These are phyloP conservation scores for Paramecium primaurelia DNA, from an alignment of 73 alveolate species.

Conservation along the genomic window DNA sequence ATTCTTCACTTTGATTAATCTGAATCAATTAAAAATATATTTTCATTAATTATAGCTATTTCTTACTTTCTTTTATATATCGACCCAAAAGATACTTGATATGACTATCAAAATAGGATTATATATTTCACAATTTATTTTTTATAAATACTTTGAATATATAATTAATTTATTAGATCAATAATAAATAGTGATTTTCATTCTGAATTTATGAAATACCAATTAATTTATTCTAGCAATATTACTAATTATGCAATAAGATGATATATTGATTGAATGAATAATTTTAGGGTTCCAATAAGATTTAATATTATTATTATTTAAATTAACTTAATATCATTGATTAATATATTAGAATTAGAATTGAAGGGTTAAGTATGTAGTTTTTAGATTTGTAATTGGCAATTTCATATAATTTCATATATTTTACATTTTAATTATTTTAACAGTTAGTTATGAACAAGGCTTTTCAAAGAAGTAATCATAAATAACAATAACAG, in stretches of 20 bases:
- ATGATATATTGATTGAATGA: neutral
- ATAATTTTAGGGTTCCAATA: too few species aligned
- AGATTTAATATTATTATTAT: too few species aligned
- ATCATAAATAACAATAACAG: neutral
- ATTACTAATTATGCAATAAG: neutral
- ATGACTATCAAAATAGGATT: neutral
- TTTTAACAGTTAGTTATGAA: constrained; percentile 12
- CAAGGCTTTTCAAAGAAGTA: neutral
- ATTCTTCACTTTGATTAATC: neutral
- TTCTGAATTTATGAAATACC: too few species aligned
- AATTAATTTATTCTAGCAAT: neutral
- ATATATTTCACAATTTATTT: neutral
- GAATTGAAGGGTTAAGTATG: too few species aligned
- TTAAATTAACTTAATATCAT: too few species aligned
- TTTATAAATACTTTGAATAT: neutral
- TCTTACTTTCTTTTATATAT: neutral
- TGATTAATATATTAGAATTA: too few species aligned
- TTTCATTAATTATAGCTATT: neutral
- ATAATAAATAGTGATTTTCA: too few species aligned
- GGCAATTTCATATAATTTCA: neutral
- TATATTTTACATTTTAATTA: neutral
- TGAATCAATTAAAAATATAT: too few species aligned
- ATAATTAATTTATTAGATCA: too few species aligned
- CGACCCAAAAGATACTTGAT: too few species aligned
- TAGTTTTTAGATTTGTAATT: neutral